Conservation (phyloP, 331 rosid genomes). For the Quercus tomentella region DNA sequence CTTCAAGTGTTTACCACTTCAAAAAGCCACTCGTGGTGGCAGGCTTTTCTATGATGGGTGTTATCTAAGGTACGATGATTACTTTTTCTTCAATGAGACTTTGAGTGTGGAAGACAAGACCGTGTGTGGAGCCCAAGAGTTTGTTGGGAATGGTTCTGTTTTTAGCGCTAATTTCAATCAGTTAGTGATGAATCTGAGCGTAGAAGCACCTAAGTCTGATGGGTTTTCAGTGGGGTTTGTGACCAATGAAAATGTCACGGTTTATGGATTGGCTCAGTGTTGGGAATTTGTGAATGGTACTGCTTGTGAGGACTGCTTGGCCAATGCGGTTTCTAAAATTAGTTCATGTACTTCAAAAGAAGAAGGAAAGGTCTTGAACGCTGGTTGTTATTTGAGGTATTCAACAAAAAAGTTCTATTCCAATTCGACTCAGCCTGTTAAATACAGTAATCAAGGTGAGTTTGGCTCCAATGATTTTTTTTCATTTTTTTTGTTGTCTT, state of each 20-base stretch:
- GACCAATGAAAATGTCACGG: conserved; percentile 29
- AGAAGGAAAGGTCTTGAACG: conserved; percentile 67
- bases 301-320: conserved; percentile 46
- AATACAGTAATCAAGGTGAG: conserved; percentile 31
- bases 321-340: conserved; percentile 33
- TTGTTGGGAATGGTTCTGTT: conserved; percentile 19
- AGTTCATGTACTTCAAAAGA: conserved; percentile 41
- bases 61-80: conserved; percentile 56
- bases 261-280: conserved; percentile 83
- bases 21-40: conserved; percentile 50
- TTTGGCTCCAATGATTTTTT: not conserved
- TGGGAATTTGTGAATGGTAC: conserved; percentile 52
- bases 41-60: conserved; percentile 68
- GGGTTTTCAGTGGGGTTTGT: conserved; percentile 48
- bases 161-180: conserved; percentile 37
- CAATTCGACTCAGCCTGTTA: conserved; percentile 18
- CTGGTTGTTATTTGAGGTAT: conserved; percentile 77
- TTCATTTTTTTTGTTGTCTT: not conserved
- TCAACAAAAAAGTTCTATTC: conserved; percentile 49
- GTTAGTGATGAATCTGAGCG: conserved; percentile 51
- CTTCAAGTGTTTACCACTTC: conserved; percentile 52
- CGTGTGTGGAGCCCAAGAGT: conserved; percentile 30
- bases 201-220: conserved; percentile 32
- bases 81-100: conserved; percentile 47
- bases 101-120: conserved; percentile 26